phyloP scores from a whole-genome alignment of 768 basidiomycete genomes.

The Dioszegia aurantiaca region DNA sequence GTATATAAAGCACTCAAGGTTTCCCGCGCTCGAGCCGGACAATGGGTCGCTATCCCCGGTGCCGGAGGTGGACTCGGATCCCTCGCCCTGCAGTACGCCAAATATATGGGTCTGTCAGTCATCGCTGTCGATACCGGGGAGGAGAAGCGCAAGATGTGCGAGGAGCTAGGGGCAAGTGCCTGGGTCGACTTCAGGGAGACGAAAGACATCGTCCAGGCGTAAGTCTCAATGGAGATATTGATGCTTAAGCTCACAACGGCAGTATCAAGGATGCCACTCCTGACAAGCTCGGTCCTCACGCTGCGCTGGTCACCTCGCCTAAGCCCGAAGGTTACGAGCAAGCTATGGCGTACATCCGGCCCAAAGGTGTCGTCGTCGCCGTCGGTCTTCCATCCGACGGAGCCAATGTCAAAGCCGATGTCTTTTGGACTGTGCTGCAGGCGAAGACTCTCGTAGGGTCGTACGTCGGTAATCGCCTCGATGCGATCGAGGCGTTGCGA shows the following conservation, averaged over 20 bases:
- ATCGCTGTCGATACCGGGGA: constrained; percentile 77
- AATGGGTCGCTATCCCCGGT: constrained; percentile 54
- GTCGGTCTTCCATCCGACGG: constrained; percentile 67
- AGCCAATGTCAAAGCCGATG: constrained; percentile 52
- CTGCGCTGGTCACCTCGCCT: constrained; percentile 54
- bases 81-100: constrained; percentile 74
- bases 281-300: constrained; percentile 69
- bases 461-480: constrained; percentile 63
- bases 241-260: too few species aligned
- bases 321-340: constrained; percentile 54
- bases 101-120: constrained; percentile 71
- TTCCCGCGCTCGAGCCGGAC: constrained; percentile 63
- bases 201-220: constrained; percentile 63
- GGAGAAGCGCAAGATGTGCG: constrained; percentile 65
- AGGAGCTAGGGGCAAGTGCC: constrained; percentile 65
- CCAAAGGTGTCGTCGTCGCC: constrained; percentile 58
- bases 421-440: constrained; percentile 51
- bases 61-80: constrained; percentile 69
- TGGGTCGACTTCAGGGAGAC: constrained; percentile 70
- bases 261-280: constrained; percentile 60
- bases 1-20: constrained; percentile 82
- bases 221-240: background rate
- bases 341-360: constrained; percentile 64
- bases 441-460: constrained; percentile 52
- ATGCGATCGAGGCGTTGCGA: constrained; percentile 73